A percentile compares a stretch with the other conserved stretches of the same genome.
Evolutionary conservation across 1,139 yeast genomes (phyloP).

Genomic region (Kurtzmaniella quercitrusa): DNA sequence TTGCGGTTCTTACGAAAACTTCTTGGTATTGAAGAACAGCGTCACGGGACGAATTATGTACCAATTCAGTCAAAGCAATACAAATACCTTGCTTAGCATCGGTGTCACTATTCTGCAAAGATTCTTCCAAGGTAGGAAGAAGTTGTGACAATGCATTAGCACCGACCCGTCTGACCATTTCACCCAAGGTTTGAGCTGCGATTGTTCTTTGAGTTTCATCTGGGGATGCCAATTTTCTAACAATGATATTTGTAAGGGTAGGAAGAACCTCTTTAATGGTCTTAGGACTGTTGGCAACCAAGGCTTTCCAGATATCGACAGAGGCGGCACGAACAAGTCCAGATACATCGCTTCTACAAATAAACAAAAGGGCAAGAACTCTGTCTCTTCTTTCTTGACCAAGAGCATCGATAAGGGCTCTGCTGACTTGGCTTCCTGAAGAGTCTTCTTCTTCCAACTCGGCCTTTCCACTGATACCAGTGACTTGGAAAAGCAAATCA

Average conservation of each 20-base stretch:
- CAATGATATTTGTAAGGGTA: conserved; percentile 73
- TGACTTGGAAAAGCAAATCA: conserved; percentile 87
- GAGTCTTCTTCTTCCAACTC: conserved; percentile 37
- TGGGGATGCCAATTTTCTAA: conserved; percentile 75
- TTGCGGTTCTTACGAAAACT: conserved; percentile 68
- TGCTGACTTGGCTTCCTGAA: conserved; percentile 54
- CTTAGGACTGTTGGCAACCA: conserved; percentile 93
- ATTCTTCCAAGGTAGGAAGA: conserved; percentile 76
- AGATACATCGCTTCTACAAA: conserved; percentile 89
- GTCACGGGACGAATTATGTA: conserved; percentile 66
- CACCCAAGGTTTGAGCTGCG: conserved; percentile 94
- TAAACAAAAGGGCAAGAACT: conserved; percentile 76
- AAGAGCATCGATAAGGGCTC: conserved; percentile 64
- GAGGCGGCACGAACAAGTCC: conserved; percentile 87
- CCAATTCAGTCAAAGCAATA: conserved; percentile 83
- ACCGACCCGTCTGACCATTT: conserved; percentile 92
- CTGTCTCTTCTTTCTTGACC: conserved; percentile 89
- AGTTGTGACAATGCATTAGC: conserved; percentile 80
- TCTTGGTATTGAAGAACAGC: conserved; percentile 64
- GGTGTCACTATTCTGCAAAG: conserved; percentile 58
- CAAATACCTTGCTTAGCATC: conserved; percentile 96
- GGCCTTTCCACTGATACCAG: conserved; percentile 76
- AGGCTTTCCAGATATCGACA: conserved; percentile 95
- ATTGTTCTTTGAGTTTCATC: conserved; percentile 78
- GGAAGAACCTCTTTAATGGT: conserved; percentile 94